These are phyloP conservation scores for Schwanniomyces pseudopolymorphus DNA, from an alignment of 805 yeast species.

Conservation along the genomic window DNA sequence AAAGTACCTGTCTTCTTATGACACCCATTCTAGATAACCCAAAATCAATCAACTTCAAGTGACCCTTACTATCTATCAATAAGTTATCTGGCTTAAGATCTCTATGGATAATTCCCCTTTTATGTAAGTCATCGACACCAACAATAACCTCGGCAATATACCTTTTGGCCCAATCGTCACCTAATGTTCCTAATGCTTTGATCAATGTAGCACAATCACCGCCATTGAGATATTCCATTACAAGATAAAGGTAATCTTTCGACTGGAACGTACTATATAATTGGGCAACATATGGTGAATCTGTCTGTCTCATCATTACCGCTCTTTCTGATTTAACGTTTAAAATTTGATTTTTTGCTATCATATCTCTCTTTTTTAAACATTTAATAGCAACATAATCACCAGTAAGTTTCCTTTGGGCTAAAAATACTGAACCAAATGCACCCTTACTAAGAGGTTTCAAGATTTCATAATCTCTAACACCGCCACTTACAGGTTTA, in stretches of 20 bases:
- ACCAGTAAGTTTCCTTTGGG: slow-evolving; percentile 81
- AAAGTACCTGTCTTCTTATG: slow-evolving; percentile 67
- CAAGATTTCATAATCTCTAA: slow-evolving; percentile 83
- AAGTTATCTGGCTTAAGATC: slow-evolving; percentile 95
- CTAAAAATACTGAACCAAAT: slow-evolving; percentile 90
- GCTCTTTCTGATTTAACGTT: slow-evolving; percentile 95
- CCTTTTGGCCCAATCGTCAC: slow-evolving; percentile 81
- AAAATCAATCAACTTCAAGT: slow-evolving; percentile 90
- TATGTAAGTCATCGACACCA: slow-evolving; percentile 87
- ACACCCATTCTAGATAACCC: slow-evolving; percentile 91
- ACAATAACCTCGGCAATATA: slow-evolving; percentile 88
- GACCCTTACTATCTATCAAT: slow-evolving; percentile 83
- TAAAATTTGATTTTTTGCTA: slow-evolving; percentile 92
- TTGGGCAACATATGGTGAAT: slow-evolving; percentile 90
- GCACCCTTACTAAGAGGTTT: slow-evolving; percentile 97
- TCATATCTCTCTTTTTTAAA: slow-evolving; percentile 89
- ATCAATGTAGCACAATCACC: slow-evolving; percentile 92
- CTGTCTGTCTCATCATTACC: slow-evolving; percentile 96
- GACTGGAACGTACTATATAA: slow-evolving; percentile 87
- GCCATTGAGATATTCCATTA: slow-evolving; percentile 95
- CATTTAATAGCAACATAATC: slow-evolving; percentile 96
- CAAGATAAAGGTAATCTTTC: slow-evolving; percentile 80
- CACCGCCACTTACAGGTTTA: slow-evolving; percentile 55
- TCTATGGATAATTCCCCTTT: slow-evolving; percentile 86
- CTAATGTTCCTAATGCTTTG: slow-evolving; percentile 77